A percentile compares a stretch with the other conserved stretches of the same genome.
Conservation (phyloP, 164 flowering plant genomes). For the Taxillus chinensis region DNA sequence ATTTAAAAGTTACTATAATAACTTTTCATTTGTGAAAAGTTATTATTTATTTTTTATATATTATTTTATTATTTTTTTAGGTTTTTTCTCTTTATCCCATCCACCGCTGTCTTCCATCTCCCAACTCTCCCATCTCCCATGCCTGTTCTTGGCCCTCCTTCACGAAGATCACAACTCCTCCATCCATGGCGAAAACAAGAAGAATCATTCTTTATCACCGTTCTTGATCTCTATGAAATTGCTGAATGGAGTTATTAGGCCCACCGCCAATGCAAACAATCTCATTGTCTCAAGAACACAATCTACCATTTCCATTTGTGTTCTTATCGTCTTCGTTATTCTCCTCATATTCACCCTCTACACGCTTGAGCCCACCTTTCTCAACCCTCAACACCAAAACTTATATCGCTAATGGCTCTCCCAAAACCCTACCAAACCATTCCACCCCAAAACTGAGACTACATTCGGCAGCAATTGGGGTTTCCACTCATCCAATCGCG, state of each 20-base stretch:
- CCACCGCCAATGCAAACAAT: constrained; percentile 11
- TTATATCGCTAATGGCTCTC: constrained; percentile 19
- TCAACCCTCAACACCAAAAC: constrained; percentile 1
- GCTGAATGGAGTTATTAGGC: not conserved
- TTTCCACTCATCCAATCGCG: not conserved
- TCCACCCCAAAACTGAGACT: not conserved
- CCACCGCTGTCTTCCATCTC: too few relatives aligned
- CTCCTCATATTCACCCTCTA: constrained; percentile 71
- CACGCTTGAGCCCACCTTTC: constrained; percentile 38
- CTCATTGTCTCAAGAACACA: constrained; percentile 55
- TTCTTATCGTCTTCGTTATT: constrained; percentile 46
- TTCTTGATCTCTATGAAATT: constrained; percentile 6
- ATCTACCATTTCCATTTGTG: constrained; percentile 65
- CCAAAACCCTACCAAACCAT: not conserved
- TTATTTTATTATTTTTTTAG: too few relatives aligned
- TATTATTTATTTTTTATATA: too few relatives aligned
- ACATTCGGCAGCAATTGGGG: constrained; percentile 1
- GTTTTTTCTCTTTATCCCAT: too few relatives aligned
- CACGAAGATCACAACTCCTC: constrained; percentile 26
- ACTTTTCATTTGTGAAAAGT: too few relatives aligned
- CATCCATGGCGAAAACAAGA: constrained; percentile 9
- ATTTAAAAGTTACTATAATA: too few relatives aligned
- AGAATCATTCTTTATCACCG: constrained; percentile 13
- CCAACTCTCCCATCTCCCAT: too few relatives aligned
- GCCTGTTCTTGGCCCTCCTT: constrained; percentile 56